These are phyloP conservation scores for Pugionium dolabratum DNA, from an alignment of 345 rosid species.

Conservation along the genomic window DNA sequence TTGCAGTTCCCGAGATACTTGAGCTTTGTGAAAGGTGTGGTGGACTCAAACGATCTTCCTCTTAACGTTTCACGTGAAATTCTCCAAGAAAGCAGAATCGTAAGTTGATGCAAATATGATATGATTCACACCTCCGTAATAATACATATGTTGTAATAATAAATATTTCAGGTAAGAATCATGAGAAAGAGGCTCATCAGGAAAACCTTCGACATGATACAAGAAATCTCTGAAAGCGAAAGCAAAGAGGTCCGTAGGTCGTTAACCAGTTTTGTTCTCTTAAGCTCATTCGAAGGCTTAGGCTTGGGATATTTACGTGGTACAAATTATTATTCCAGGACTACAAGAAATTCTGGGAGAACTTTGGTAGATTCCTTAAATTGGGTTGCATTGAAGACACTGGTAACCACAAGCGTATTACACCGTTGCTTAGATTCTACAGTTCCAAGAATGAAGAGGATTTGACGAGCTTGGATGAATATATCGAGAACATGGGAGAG, in stretches of 20 bases:
- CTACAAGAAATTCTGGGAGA: conserved; percentile 98
- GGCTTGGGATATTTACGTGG: conserved; percentile 7
- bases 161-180: conserved; percentile 64
- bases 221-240: conserved; percentile 79
- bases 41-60: conserved; percentile 95
- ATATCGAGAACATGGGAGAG: conserved; percentile 92
- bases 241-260: conserved; percentile 68
- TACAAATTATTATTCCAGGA: conserved; percentile 53
- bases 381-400: conserved; percentile 94
- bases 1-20: conserved; percentile 91
- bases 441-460: conserved; percentile 88
- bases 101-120: conserved; percentile 40
- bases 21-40: conserved; percentile 97
- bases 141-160: conserved; percentile 4
- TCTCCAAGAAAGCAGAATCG: conserved; percentile 91
- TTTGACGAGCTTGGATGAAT: conserved; percentile 76
- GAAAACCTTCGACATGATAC: conserved; percentile 95
- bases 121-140: background rate
- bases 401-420: conserved; percentile 91
- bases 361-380: conserved; percentile 85
- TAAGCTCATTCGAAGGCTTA: background rate
- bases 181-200: conserved; percentile 98
- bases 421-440: conserved; percentile 76
- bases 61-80: conserved; percentile 96
- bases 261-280: background rate